A percentile compares a stretch with the other conserved stretches of the same genome.
Evolutionary conservation across 2,329 filamentous ascomycete genomes (phyloP).

Genomic region (Alternaria novae-zelandiae): DNA sequence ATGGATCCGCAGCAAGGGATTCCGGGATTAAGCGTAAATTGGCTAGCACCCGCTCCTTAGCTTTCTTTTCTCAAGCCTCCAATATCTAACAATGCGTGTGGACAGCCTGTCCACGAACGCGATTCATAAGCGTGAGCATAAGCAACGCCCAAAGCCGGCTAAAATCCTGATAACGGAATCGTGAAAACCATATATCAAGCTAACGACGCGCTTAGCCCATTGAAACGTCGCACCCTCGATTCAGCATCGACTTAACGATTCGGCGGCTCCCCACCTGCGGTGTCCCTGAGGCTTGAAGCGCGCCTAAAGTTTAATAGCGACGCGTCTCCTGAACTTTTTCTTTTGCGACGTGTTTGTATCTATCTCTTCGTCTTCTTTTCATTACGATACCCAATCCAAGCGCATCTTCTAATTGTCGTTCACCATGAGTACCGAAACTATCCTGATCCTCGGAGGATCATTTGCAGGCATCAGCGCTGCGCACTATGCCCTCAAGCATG

Average conservation of each 20-base stretch:
- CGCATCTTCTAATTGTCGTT: neutral
- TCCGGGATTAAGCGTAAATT: constrained; percentile 2
- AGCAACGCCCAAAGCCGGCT: neutral
- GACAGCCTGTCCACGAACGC: neutral
- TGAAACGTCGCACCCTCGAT: constrained; percentile 5
- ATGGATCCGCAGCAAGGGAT: constrained; percentile 2
- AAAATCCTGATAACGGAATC: neutral
- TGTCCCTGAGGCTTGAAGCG: constrained; percentile 10
- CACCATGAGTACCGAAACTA: constrained; percentile 44
- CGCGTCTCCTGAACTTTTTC: constrained; percentile 12
- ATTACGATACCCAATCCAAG: constrained; percentile 9
- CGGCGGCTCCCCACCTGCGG: constrained; percentile 26
- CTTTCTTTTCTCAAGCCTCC: constrained; percentile 1
- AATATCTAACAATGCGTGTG: neutral
- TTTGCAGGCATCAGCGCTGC: constrained; percentile 45
- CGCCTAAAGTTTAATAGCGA: constrained; percentile 17
- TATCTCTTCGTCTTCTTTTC: constrained; percentile 2
- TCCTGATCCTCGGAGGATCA: constrained; percentile 46
- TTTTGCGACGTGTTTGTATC: constrained; percentile 11
- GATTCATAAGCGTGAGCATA: constrained; percentile 8
- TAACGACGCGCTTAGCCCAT: neutral
- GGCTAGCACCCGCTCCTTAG: constrained; percentile 3
- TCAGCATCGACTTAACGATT: constrained; percentile 4
- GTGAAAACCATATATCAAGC: constrained; percentile 1
- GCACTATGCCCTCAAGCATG: constrained; percentile 46